Evolutionary conservation across 768 basidiomycete species (phyloP), one percentile per base, ranked within the genome.

Genomic region (Baorangia bicolor): DNA sequence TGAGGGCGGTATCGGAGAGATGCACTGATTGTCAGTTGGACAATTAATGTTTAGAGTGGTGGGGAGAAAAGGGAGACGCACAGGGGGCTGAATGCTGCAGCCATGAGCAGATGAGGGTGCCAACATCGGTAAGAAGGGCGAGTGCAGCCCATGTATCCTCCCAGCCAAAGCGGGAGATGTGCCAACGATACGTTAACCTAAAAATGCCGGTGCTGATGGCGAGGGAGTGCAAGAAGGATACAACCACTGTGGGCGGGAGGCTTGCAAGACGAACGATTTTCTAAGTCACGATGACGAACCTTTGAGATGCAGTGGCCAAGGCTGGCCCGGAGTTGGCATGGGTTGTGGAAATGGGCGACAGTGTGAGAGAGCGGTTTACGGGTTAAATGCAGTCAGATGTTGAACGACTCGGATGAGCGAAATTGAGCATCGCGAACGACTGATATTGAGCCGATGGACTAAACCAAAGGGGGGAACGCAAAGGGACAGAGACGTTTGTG

Each of bases 261-360:
- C 14, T 33, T 38, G 34, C 14, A 35, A 35, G 5, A 25, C 4
- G 9, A 18, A 31, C 2, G 8, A 20, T n/a, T 27, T 27, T 18
- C 3, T n/a, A 39, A 28, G 8, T 50, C 11, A 25, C 0, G 35
- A 39, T 11, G 18, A 51, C 54, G 16, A 49, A 63, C 61, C 58
- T 63, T 60, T 65, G 38, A 27, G 16, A 27, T 57, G 7, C 5
- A 54, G 30, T 12, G 61, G 49, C 56, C 64, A 62, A 12, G 51
- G 11, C 25, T 65, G 53, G 2, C 57, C 59, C 3, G 65, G 62
- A 27, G 38, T 38, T 38, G 65, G 47, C 65, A 67, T 64, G 10
- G 18, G 14, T 43, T 14, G 25, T 18, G 31, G 21, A 21, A 20
- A 33, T 21, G 21, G 18, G 33, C 5, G 20, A 33, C 23, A 33